These are phyloP conservation scores for Penicillium mononematosum DNA, from an alignment of 495 filamentous ascomycete genomes.

Conservation along the genomic window DNA sequence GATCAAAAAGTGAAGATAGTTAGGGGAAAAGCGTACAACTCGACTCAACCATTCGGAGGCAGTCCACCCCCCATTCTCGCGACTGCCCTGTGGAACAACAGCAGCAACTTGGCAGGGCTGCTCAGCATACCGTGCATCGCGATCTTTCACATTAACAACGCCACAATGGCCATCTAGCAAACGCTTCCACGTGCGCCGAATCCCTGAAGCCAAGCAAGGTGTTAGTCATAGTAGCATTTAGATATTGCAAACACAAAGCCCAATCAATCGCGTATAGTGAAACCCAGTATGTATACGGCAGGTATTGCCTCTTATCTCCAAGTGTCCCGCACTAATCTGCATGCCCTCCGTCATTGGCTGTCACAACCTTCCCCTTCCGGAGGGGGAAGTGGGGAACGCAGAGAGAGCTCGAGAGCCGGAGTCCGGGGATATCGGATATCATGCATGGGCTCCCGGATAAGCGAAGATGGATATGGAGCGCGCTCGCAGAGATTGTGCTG, in stretches of 20 bases:
- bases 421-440: constrained; percentile 16
- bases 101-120: constrained; percentile 85
- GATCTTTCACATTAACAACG: constrained; percentile 64
- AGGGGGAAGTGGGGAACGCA: constrained; percentile 20
- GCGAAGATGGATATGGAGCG: too few species aligned
- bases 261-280: neutral
- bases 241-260: neutral
- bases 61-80: constrained; percentile 63
- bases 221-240: neutral
- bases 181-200: constrained; percentile 74
- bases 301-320: neutral
- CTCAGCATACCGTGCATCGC: constrained; percentile 58
- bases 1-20: neutral
- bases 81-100: constrained; percentile 64
- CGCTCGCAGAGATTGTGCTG: neutral
- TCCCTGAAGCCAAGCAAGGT: constrained; percentile 45
- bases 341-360: constrained; percentile 28
- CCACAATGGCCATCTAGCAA: constrained; percentile 78
- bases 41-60: constrained; percentile 72
- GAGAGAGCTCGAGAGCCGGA: constrained; percentile 5
- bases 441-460: neutral
- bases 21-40: constrained; percentile 38
- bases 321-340: neutral
- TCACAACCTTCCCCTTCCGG: constrained; percentile 31
- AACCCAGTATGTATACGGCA: neutral